Percentiles rank a stretch among this genome's conserved stretches.
Evolutionary conservation across 371 early-diverging fungal genomes (phyloP).

Genomic region (Mortierella sp.): DNA sequence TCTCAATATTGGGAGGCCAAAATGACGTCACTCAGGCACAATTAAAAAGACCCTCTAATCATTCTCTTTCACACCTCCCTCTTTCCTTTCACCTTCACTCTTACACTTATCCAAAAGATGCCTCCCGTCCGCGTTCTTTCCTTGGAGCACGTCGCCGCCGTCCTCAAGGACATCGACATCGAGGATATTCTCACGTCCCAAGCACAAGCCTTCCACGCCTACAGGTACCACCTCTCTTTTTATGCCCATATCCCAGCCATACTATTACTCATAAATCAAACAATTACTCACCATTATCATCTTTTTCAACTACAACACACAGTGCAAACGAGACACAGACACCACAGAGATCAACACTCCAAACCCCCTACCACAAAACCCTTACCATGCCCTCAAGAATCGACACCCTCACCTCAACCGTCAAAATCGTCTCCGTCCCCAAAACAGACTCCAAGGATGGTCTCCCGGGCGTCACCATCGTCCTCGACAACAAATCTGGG

Average conservation of each 20-base stretch:
- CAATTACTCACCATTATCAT: not conserved
- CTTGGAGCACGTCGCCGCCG: slow-evolving; percentile 39
- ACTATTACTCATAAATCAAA: not conserved
- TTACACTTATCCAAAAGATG: slow-evolving; percentile 18
- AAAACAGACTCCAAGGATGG: slow-evolving; percentile 63
- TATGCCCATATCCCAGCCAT: not conserved
- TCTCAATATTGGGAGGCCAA: no score
- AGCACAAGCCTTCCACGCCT: slow-evolving; percentile 49
- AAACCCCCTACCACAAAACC: slow-evolving; percentile 61
- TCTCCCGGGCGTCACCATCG: slow-evolving; percentile 67
- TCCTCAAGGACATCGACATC: slow-evolving; percentile 32
- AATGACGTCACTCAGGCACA: slow-evolving; percentile 12
- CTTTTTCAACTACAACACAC: not conserved
- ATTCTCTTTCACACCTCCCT: slow-evolving; percentile 4
- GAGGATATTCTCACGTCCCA: slow-evolving; percentile 44
- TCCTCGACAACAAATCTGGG: slow-evolving; percentile 67
- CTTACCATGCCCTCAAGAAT: slow-evolving; percentile 74
- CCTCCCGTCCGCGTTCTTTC: slow-evolving; percentile 52
- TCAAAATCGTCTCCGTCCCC: slow-evolving; percentile 73
- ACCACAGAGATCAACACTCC: slow-evolving; percentile 64
- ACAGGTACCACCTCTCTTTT: slow-evolving; percentile 25
- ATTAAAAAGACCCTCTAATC: not conserved
- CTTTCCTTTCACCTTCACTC: not conserved
- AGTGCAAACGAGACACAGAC: slow-evolving; percentile 62
- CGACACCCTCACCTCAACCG: slow-evolving; percentile 61